Percentiles rank a stretch among this genome's conserved stretches.
Conservation (phyloP, 352 stramenopile genomes). For the Pythium oligandrum region DNA sequence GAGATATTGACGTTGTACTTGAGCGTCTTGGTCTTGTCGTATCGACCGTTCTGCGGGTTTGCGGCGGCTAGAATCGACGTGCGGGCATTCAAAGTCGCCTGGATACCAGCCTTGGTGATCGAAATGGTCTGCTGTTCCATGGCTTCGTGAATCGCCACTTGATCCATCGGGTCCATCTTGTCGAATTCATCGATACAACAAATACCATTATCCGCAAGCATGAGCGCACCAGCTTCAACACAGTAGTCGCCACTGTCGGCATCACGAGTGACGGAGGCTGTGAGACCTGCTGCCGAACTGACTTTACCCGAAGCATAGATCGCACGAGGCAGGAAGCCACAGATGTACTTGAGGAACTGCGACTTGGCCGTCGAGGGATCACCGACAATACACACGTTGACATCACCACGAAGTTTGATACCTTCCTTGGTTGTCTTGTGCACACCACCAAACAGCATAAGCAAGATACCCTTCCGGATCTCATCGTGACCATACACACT, state of each 20-base stretch:
- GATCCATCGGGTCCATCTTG: constrained; percentile 97
- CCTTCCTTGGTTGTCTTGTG: constrained; percentile 97
- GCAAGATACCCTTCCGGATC: constrained; percentile 90
- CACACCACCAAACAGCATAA: constrained; percentile 98
- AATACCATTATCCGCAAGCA: constrained; percentile 98
- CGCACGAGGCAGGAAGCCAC: constrained; percentile 87
- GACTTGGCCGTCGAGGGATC: constrained; percentile 98
- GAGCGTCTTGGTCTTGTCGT: constrained; percentile 89
- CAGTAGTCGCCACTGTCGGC: constrained; percentile 90
- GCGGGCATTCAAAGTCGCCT: constrained; percentile 98
- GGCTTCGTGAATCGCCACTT: constrained; percentile 99
- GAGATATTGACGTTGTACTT: constrained; percentile 90
- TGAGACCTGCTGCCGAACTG: constrained; percentile 96
- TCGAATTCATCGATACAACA: constrained; percentile 99
- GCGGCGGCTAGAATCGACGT: constrained; percentile 99
- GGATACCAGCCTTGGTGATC: constrained; percentile 99
- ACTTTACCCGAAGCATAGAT: constrained; percentile 99
- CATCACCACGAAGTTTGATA: constrained; percentile 98
- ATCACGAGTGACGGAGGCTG: constrained; percentile 95
- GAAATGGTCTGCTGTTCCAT: constrained; percentile 99
- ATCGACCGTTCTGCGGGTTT: constrained; percentile 96
- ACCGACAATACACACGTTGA: constrained; percentile 99
- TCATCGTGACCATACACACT: constrained; percentile 97
- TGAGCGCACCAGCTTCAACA: constrained; percentile 93
- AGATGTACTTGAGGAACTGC: constrained; percentile 99